Percentiles rank a stretch among this genome's conserved stretches.
phyloP scores from a whole-genome alignment of 164 flowering plant genomes.

The Akebia trifoliata region DNA sequence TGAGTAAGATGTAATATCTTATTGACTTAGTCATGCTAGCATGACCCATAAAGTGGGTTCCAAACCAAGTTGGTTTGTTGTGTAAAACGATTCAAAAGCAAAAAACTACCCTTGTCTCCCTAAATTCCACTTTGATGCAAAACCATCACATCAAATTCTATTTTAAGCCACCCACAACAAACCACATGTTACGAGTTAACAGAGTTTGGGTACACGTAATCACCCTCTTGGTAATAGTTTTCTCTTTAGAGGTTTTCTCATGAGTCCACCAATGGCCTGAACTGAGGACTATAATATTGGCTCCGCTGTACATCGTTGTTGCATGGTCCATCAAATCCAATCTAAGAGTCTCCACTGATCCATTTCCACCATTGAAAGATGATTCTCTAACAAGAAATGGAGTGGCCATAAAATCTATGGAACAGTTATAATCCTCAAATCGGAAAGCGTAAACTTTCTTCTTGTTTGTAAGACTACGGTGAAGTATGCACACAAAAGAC shows the following conservation, averaged over 20 bases:
- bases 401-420: constrained; percentile 59
- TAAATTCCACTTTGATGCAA: too few species aligned
- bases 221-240: constrained; percentile 83
- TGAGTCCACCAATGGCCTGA: too few species aligned
- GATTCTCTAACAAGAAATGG: constrained; percentile 72
- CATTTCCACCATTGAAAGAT: constrained; percentile 30
- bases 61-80: too few species aligned
- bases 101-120: too few species aligned
- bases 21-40: too few species aligned
- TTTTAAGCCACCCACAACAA: too few species aligned
- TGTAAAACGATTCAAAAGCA: too few species aligned
- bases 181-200: too few species aligned
- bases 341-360: constrained; percentile 53
- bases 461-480: too few species aligned
- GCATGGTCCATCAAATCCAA: constrained; percentile 67
- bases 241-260: constrained; percentile 71
- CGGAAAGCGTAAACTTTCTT: constrained; percentile 60
- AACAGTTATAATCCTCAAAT: constrained; percentile 72
- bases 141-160: too few species aligned
- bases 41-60: too few species aligned
- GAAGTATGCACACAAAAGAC: constrained; percentile 72
- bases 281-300: constrained; percentile 62
- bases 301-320: constrained; percentile 50
- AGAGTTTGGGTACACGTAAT: constrained; percentile 51
- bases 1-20: too few species aligned